Conservation (phyloP, 2,329 filamentous ascomycete species). For the Nectriaceae sp. region DNA sequence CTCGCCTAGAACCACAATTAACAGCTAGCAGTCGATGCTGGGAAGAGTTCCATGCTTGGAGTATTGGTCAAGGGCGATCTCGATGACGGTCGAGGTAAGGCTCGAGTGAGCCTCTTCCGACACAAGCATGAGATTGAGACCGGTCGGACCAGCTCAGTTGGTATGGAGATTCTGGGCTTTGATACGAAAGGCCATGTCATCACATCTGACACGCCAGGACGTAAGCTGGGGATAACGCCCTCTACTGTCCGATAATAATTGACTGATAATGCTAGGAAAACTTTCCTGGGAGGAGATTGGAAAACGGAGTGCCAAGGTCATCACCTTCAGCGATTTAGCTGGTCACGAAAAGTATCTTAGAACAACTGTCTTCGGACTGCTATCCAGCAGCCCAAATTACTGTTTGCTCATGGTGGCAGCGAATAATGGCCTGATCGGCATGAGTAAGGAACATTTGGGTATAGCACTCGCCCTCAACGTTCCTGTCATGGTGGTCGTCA, state of each 20-base stretch:
- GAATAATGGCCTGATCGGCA: constrained; percentile 94
- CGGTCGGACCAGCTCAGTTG: constrained; percentile 91
- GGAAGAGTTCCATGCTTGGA: constrained; percentile 94
- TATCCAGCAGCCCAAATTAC: constrained; percentile 96
- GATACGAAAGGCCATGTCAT: constrained; percentile 84
- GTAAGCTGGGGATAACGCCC: constrained; percentile 56
- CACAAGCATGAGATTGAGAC: constrained; percentile 98
- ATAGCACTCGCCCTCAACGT: constrained; percentile 95
- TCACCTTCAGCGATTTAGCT: constrained; percentile 92
- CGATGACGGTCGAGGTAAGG: constrained; percentile 91
- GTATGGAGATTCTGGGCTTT: constrained; percentile 99
- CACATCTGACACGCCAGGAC: constrained; percentile 76
- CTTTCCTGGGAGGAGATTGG: constrained; percentile 98
- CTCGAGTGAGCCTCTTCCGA: constrained; percentile 91
- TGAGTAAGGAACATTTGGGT: constrained; percentile 97
- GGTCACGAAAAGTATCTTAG: constrained; percentile 94
- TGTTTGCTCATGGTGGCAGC: constrained; percentile 97
- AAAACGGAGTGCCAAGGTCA: constrained; percentile 91
- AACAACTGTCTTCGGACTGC: constrained; percentile 92
- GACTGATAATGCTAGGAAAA: too few relatives aligned
- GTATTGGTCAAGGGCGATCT: constrained; percentile 94
- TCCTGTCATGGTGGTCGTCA: constrained; percentile 95
- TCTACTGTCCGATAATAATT: not conserved
- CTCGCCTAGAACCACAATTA: constrained; percentile 5
- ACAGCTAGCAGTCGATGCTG: constrained; percentile 75